Evolutionary conservation across 805 yeast species (phyloP).

Genomic region (Babjeviella inositovora): DNA sequence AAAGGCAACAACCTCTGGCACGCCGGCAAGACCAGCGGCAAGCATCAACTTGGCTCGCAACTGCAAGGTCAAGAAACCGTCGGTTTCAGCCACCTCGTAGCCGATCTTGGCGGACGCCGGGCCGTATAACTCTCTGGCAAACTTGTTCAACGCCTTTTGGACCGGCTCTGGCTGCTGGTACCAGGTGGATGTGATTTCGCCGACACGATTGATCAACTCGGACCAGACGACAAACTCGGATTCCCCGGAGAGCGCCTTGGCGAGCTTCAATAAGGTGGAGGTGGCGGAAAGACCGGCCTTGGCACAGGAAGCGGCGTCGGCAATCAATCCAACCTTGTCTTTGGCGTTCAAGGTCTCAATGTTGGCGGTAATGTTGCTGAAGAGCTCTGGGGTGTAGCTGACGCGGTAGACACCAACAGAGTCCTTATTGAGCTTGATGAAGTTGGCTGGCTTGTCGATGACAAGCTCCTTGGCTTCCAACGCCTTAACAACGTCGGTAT

Average conservation of each 20-base stretch:
- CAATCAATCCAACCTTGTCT: constrained; percentile 37
- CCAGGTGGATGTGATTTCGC: constrained; percentile 15
- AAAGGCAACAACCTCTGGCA: constrained; percentile 16
- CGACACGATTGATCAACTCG: constrained; percentile 26
- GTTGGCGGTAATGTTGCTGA: constrained; percentile 20
- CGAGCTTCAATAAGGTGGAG: constrained; percentile 24
- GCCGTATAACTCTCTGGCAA: constrained; percentile 14
- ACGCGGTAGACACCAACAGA: constrained; percentile 38
- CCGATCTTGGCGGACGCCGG: constrained; percentile 12
- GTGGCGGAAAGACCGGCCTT: constrained; percentile 25
- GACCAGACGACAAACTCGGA: constrained; percentile 35
- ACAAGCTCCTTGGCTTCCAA: background rate
- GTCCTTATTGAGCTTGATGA: constrained; percentile 31
- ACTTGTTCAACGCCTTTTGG: constrained; percentile 10
- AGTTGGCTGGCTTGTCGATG: constrained; percentile 5
- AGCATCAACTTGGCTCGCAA: constrained; percentile 21
- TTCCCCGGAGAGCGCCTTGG: constrained; percentile 15
- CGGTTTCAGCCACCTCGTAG: constrained; percentile 4
- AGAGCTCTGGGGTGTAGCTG: constrained; percentile 24
- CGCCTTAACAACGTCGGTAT: constrained; percentile 2
- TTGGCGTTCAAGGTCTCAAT: constrained; percentile 19
- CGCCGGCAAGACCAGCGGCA: constrained; percentile 18
- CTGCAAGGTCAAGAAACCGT: constrained; percentile 12
- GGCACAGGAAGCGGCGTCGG: constrained; percentile 33
- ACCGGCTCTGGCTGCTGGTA: constrained; percentile 14